Evolutionary conservation across 768 basidiomycete genomes (phyloP), one percentile per base, ranked within the genome.

Genomic region (Serendipita sp.): DNA sequence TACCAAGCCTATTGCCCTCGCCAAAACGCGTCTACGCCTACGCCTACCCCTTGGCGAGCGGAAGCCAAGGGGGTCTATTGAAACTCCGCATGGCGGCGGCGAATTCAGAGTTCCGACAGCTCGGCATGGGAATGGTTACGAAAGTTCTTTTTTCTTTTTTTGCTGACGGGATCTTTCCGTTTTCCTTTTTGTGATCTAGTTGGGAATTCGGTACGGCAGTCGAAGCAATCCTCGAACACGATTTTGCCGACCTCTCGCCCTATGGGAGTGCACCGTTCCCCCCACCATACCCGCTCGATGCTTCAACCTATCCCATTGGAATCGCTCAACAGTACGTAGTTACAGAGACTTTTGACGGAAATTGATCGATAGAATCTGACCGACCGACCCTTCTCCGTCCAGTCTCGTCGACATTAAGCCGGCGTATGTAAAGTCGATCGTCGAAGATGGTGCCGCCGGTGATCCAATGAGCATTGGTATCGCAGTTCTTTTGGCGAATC

Each of bases 221-320:
- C n/a, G 48, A 71, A 41, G 71, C 71, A 7, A 48, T 72, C 2
- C 66, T 69, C 23, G 73, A 73, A 58, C 66, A 69, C 45, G 64
- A 70, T 47, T 68, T 68, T 66, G 69, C 71, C 3, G n/a, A 63
- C 2, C 56, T 72, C 7, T 68, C 71, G 11, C 70, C 70, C 65
- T 73, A 67, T 62, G 64, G 54, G 1, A n/a, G 67, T 3, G 35
- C 44, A 16, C 68, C 62, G 51, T 58, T 64, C 62, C 44, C 52
- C 36, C 46, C 56, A 2, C 56, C 67, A 13, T 18, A 38, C 51
- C 44, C 18, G 66, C 51, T 44, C 60, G 47, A 32, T 51, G 18
- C 46, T 34, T 51, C 54, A 64, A 13, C 45, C 63, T 15, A 63
- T 72, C 41, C 65, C 70, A 41, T 64, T 47, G 11, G 13, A 10